Conservation (phyloP, 2,329 filamentous ascomycete genomes). For the Sphaerulina populicola region DNA sequence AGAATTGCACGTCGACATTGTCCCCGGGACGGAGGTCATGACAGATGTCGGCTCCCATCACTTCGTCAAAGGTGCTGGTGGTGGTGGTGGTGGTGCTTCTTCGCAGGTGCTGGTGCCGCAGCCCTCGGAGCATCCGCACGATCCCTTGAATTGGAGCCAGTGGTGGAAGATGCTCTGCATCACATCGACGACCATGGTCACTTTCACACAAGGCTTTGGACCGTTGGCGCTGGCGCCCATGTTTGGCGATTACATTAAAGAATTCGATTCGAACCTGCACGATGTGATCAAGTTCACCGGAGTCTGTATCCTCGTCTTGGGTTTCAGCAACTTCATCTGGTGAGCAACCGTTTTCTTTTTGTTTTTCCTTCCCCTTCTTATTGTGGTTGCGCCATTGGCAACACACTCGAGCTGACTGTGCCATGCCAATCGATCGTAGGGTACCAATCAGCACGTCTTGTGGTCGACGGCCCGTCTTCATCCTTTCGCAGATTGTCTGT, state of each 20-base stretch:
- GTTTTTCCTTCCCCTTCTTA: not conserved
- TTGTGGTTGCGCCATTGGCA: too few species aligned
- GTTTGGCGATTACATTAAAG: slow-evolving; percentile 51
- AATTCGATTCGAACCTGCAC: slow-evolving; percentile 40
- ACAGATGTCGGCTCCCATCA: slow-evolving; percentile 54
- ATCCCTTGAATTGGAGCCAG: slow-evolving; percentile 41
- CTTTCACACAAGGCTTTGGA: slow-evolving; percentile 49
- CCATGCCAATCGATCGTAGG: slow-evolving; percentile 30
- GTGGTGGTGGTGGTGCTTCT: slow-evolving; percentile 13
- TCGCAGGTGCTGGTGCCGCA: slow-evolving; percentile 46
- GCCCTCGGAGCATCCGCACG: slow-evolving; percentile 38
- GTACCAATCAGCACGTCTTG: slow-evolving; percentile 49
- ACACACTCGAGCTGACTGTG: too few species aligned
- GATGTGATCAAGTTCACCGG: slow-evolving; percentile 50
- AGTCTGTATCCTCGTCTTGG: slow-evolving; percentile 49
- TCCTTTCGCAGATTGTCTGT: slow-evolving; percentile 47
- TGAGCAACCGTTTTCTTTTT: slow-evolving; percentile 24
- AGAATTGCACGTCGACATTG: slow-evolving; percentile 47
- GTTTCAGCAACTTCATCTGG: slow-evolving; percentile 55
- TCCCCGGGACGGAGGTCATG: slow-evolving; percentile 55
- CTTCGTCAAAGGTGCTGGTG: slow-evolving; percentile 49
- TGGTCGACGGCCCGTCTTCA: slow-evolving; percentile 47
- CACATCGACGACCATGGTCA: slow-evolving; percentile 39
- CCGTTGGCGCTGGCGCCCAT: slow-evolving; percentile 51
- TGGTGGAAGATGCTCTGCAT: slow-evolving; percentile 46